Percentiles rank a stretch among this genome's conserved stretches.
Evolutionary conservation across 2,329 filamentous ascomycete species (phyloP).

Genomic region (Lasiodiplodia gonubiensis): DNA sequence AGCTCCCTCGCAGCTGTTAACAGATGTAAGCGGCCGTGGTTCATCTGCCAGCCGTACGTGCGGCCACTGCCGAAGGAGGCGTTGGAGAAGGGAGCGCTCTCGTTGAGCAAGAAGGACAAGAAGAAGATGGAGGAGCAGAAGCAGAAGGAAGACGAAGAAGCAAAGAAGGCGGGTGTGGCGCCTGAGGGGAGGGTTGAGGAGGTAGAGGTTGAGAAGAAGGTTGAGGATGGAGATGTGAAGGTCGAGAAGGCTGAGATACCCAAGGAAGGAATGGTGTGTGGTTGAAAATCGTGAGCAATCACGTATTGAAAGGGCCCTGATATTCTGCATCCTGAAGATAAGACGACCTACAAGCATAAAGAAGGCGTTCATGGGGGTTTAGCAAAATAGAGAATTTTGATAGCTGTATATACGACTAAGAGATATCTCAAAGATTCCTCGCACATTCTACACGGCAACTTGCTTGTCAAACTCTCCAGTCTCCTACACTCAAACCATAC

Average conservation of each 20-base stretch:
- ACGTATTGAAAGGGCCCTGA: background rate
- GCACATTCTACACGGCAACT: too few relatives aligned
- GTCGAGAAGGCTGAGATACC: constrained; percentile 45
- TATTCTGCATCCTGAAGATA: background rate
- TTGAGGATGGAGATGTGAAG: constrained; percentile 24
- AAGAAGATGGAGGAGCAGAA: constrained; percentile 50
- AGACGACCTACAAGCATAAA: background rate
- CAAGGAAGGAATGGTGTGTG: constrained; percentile 51
- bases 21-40: constrained; percentile 81
- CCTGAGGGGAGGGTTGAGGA: constrained; percentile 39
- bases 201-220: constrained; percentile 30
- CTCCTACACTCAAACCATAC: too few relatives aligned
- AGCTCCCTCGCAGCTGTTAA: constrained; percentile 72
- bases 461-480: too few relatives aligned
- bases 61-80: constrained; percentile 88
- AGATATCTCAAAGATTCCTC: background rate
- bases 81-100: constrained; percentile 77
- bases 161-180: constrained; percentile 36
- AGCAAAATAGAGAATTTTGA: background rate
- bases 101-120: constrained; percentile 71
- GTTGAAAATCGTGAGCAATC: background rate
- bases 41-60: constrained; percentile 87
- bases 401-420: background rate
- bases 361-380: background rate
- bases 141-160: constrained; percentile 48